Evolutionary conservation across 192 early-diverging fungal species (phyloP).

Genomic region (Rhizophagus sp.): DNA sequence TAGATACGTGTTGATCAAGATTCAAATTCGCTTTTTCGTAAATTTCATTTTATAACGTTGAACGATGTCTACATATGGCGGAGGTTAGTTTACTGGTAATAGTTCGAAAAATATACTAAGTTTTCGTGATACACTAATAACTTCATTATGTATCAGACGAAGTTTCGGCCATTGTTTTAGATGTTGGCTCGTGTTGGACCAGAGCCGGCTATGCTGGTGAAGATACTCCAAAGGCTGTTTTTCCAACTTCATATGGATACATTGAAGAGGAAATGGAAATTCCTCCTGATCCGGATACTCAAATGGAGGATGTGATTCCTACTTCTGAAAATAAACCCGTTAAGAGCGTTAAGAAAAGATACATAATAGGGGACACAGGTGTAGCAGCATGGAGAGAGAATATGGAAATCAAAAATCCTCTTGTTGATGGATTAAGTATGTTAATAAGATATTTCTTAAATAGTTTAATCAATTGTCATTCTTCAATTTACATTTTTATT

Average conservation of each 20-base stretch:
- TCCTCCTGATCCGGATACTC: conserved; percentile 43
- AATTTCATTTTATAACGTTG: no score
- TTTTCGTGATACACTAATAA: background rate
- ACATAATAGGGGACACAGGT: conserved; percentile 72
- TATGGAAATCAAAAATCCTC: conserved; percentile 83
- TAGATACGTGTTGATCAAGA: no score
- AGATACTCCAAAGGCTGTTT: conserved; percentile 86
- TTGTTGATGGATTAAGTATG: conserved; percentile 85
- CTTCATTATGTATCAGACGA: conserved; percentile 62
- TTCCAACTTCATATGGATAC: conserved; percentile 79
- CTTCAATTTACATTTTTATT: background rate
- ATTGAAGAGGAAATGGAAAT: conserved; percentile 37
- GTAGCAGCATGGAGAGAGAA: conserved; percentile 68
- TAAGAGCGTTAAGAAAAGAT: conserved; percentile 44
- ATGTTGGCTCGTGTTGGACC: conserved; percentile 84
- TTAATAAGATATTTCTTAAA: background rate
- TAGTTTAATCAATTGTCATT: conserved; percentile 4
- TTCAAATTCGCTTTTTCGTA: no score
- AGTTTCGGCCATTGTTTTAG: conserved; percentile 91
- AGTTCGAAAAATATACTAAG: background rate
- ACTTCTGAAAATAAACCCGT: conserved; percentile 1
- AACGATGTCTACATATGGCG: background rate
- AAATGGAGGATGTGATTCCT: conserved; percentile 30
- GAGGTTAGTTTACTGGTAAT: background rate
- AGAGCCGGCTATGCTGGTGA: conserved; percentile 98